phyloP scores from a whole-genome alignment of 2,329 filamentous ascomycete species.

The Ophiocordyceps unilateralis region DNA sequence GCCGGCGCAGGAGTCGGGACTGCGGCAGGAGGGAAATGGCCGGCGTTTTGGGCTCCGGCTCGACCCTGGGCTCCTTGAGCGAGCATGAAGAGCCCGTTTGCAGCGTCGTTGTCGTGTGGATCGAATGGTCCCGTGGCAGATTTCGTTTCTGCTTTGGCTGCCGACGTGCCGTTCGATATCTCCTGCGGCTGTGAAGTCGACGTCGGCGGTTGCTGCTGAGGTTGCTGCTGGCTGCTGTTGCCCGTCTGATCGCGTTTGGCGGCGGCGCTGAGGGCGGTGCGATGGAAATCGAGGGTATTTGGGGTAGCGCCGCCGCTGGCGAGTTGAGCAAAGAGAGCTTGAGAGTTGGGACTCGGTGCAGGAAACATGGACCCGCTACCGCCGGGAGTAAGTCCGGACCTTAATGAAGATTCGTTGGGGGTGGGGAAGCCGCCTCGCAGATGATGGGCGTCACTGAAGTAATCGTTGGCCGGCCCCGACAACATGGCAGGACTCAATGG shows the following conservation, averaged over 20 bases:
- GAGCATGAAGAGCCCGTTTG: slow-evolving; percentile 83
- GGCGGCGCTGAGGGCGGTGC: slow-evolving; percentile 71
- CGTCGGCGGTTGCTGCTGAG: slow-evolving; percentile 21
- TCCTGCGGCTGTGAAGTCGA: slow-evolving; percentile 36
- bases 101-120: slow-evolving; percentile 85
- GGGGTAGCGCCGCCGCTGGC: slow-evolving; percentile 75
- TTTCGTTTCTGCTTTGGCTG: slow-evolving; percentile 30
- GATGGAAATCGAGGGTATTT: slow-evolving; percentile 82
- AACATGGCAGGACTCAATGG: slow-evolving; percentile 96
- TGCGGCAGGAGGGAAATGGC: slow-evolving; percentile 27
- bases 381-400: slow-evolving; percentile 83
- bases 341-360: slow-evolving; percentile 71
- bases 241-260: slow-evolving; percentile 37
- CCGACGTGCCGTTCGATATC: slow-evolving; percentile 19
- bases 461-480: slow-evolving; percentile 69
- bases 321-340: slow-evolving; percentile 64
- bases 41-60: slow-evolving; percentile 35
- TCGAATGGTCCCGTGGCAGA: slow-evolving; percentile 52
- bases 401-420: slow-evolving; percentile 86
- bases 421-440: slow-evolving; percentile 78
- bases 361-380: slow-evolving; percentile 97
- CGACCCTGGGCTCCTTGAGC: slow-evolving; percentile 56
- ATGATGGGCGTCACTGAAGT: slow-evolving; percentile 67
- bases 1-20: slow-evolving; percentile 28
- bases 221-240: slow-evolving; percentile 15